Percentiles rank a stretch among this genome's conserved stretches.
Conservation (phyloP, 495 filamentous ascomycete genomes). For the Trichoderma reesei region DNA sequence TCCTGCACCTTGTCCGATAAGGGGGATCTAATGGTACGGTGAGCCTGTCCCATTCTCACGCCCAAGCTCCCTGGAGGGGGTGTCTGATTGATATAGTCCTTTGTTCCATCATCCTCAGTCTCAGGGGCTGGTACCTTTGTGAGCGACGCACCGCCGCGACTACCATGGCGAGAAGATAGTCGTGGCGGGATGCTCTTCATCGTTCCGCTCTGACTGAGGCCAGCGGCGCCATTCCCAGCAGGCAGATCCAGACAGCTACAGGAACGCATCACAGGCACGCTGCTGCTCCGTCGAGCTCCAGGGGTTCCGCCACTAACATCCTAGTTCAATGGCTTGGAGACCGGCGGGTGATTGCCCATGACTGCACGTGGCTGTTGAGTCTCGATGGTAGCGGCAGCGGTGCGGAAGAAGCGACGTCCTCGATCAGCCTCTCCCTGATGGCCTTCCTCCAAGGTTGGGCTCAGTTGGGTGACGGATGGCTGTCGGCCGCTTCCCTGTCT, state of each 20-base stretch:
- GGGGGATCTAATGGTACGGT: not conserved
- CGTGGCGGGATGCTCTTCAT: not conserved
- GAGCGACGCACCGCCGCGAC: not conserved
- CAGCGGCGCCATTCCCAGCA: not conserved
- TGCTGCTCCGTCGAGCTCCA: not conserved
- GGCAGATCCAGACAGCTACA: not conserved
- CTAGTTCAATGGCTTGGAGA: not conserved
- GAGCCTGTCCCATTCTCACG: not conserved
- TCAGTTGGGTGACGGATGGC: not conserved
- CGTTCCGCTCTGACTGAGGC: not conserved
- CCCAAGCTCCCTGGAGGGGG: not conserved
- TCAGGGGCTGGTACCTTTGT: not conserved
- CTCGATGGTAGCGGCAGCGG: too few relatives aligned
- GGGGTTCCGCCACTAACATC: not conserved
- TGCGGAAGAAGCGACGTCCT: too few relatives aligned
- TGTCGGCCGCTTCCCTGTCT: not conserved
- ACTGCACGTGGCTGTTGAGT: too few relatives aligned
- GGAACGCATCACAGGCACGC: not conserved
- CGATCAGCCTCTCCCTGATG: not conserved
- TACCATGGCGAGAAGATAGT: not conserved
- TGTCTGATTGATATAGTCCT: not conserved
- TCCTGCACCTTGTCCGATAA: not conserved
- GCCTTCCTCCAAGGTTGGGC: not conserved
- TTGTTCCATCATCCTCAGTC: too few relatives aligned
- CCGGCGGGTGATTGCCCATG: not conserved